phyloP scores from a whole-genome alignment of 1,139 yeast species.

The Taphrina pruni region DNA sequence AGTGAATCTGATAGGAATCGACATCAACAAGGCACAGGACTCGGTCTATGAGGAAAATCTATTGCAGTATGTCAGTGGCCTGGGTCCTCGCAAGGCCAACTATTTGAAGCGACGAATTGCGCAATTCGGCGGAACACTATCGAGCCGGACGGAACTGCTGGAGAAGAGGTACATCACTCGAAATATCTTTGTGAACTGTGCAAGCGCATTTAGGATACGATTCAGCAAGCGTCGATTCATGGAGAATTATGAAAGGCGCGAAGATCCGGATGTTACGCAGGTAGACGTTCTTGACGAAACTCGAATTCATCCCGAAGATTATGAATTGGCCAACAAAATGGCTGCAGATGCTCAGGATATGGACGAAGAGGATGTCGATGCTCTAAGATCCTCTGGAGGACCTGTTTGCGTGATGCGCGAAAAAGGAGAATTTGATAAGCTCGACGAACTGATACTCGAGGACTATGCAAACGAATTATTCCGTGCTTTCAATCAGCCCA shows the following conservation, averaged over 20 bases:
- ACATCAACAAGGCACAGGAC: conserved; percentile 85
- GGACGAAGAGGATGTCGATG: conserved; percentile 91
- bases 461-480: conserved; percentile 94
- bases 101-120: conserved; percentile 84
- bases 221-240: conserved; percentile 50
- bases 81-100: conserved; percentile 94
- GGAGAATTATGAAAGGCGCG: conserved; percentile 56
- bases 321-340: conserved; percentile 92
- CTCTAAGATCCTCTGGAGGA: conserved; percentile 71
- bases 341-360: conserved; percentile 97
- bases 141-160: conserved; percentile 76
- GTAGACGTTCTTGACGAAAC: conserved; percentile 86
- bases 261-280: conserved; percentile 60
- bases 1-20: conserved; percentile 89
- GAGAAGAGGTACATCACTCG: conserved; percentile 80
- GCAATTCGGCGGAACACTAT: conserved; percentile 70
- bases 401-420: conserved; percentile 81
- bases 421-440: conserved; percentile 69
- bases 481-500: conserved; percentile 72
- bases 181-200: conserved; percentile 84
- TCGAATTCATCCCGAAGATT: conserved; percentile 96
- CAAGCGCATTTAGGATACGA: conserved; percentile 85
- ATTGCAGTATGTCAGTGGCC: conserved; percentile 81
- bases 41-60: conserved; percentile 72
- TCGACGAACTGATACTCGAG: conserved; percentile 85